These are phyloP conservation scores for Synchytrium microbalum DNA, from an alignment of 371 early-diverging fungal species.

Conservation along the genomic window DNA sequence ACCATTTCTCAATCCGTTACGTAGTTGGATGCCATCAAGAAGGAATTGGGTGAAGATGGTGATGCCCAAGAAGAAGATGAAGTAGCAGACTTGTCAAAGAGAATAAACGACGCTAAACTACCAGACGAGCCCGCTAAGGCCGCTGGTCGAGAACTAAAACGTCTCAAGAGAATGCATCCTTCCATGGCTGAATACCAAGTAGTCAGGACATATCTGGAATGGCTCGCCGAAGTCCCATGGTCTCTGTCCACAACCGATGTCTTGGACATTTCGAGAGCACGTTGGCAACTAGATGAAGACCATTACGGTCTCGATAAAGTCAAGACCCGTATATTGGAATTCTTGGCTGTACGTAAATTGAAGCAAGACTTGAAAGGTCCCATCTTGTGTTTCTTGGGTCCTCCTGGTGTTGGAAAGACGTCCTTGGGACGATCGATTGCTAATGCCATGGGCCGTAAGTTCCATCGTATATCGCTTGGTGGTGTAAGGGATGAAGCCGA, in stretches of 20 bases:
- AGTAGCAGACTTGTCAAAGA: constrained; percentile 45
- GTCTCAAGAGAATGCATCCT: constrained; percentile 65
- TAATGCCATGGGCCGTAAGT: constrained; percentile 67
- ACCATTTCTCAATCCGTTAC: neutral
- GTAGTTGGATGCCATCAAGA: constrained; percentile 74
- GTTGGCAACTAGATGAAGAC: constrained; percentile 63
- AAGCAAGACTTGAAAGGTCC: constrained; percentile 71
- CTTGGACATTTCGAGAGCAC: constrained; percentile 58
- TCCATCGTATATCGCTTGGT: constrained; percentile 76
- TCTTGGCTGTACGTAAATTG: constrained; percentile 70
- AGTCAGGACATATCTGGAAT: constrained; percentile 66
- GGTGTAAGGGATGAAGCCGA: constrained; percentile 86
- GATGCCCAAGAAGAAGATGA: constrained; percentile 50
- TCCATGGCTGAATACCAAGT: constrained; percentile 73
- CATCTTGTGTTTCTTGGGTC: constrained; percentile 77
- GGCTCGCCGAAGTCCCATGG: constrained; percentile 76
- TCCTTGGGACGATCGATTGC: constrained; percentile 74
- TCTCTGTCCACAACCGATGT: constrained; percentile 46
- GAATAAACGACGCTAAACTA: constrained; percentile 53
- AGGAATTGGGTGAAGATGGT: constrained; percentile 66
- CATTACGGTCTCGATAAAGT: constrained; percentile 80
- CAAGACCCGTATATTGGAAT: constrained; percentile 75
- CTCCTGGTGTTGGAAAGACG: constrained; percentile 75
- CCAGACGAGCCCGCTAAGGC: constrained; percentile 58
- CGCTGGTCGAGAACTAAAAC: constrained; percentile 61